Evolutionary conservation across 352 stramenopile species (phyloP), one percentile per base, ranked within the genome.

Genomic region (Thraustochytrium sp.): DNA sequence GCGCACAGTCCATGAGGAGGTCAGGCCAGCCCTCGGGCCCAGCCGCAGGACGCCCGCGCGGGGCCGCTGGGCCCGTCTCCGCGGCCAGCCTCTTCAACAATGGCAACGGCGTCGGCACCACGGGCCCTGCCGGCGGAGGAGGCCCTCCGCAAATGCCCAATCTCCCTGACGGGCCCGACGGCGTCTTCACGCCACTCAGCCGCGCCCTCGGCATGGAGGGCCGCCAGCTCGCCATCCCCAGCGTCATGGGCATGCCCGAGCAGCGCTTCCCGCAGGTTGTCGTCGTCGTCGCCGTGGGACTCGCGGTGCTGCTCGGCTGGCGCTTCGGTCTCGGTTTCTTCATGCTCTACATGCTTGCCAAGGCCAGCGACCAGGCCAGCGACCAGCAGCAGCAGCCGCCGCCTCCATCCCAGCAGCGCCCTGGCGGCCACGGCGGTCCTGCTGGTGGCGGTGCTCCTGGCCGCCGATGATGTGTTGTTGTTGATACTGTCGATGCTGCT

Each of bases 241-340:
- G 42, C 65, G 31, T 77, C 3, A 0, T 77, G 2, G 65, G 65
- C 37, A 31, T 77, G 40, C 65, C 42, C 11, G 65, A 77, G 65
- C 65, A 77, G 46, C 42, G 49, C 18, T 62, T 77, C 64, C 65
- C 65, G 23, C 49, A 62, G 34, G 46, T 77, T 36, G 65, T 77
- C 18, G 42, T 21, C 9, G 23, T 77, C 65, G 26, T 77, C 1
- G 65, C 65, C 16, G 65, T 36, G 29, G 65, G 9, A 9, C 42
- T 62, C 11, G 46, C 40, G 18, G 16, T 77, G 1, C 18, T 77
- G 26, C 4, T 38, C 9, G 46, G 65, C 49, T 62, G 42, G 42
- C 65, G 42, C 36, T 5, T 62, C 26, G 65, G 65, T 26, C 40
- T 77, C 37, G 65, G 42, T n/a, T 77, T 77, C n/a, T 42, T 72